Conservation (phyloP, 2,329 filamentous ascomycete species). For the Xylaria sp. region DNA sequence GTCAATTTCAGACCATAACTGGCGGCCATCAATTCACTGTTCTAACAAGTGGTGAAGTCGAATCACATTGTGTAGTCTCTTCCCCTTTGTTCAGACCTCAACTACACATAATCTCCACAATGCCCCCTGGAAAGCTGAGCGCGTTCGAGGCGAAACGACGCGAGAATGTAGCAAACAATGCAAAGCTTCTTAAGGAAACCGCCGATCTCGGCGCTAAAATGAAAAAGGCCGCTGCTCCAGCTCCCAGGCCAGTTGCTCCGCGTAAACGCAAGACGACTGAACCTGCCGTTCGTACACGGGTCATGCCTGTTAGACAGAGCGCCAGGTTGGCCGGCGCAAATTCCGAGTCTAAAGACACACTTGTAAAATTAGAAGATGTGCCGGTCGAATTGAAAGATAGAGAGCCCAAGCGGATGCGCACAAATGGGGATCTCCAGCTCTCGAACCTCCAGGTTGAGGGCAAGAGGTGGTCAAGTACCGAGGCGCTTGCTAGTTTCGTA, state of each 20-base stretch:
- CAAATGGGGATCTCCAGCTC: conserved; percentile 72
- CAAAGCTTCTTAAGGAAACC: conserved; percentile 77
- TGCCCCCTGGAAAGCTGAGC: conserved; percentile 70
- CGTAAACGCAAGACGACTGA: conserved; percentile 55
- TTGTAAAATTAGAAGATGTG: conserved; percentile 60
- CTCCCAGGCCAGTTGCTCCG: conserved; percentile 56
- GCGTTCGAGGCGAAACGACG: conserved; percentile 87
- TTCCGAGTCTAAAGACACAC: conserved; percentile 58
- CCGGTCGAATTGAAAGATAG: conserved; percentile 55
- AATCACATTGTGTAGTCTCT: not conserved
- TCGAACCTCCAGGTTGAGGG: conserved; percentile 84
- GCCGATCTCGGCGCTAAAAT: conserved; percentile 76
- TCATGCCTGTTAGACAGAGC: conserved; percentile 66
- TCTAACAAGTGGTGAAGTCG: not conserved
- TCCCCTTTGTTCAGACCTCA: not conserved
- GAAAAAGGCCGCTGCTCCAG: conserved; percentile 68
- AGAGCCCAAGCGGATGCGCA: conserved; percentile 68
- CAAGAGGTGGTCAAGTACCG: conserved; percentile 76
- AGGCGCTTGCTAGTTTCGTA: conserved; percentile 70
- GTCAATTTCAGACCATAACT: not conserved
- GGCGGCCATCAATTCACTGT: not conserved
- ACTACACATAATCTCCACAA: conserved; percentile 44
- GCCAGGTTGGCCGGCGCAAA: conserved; percentile 67
- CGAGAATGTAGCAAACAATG: conserved; percentile 90
- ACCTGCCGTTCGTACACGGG: conserved; percentile 59